Conservation (phyloP, 495 filamentous ascomycete species). For the Penicillium pancosmium region DNA sequence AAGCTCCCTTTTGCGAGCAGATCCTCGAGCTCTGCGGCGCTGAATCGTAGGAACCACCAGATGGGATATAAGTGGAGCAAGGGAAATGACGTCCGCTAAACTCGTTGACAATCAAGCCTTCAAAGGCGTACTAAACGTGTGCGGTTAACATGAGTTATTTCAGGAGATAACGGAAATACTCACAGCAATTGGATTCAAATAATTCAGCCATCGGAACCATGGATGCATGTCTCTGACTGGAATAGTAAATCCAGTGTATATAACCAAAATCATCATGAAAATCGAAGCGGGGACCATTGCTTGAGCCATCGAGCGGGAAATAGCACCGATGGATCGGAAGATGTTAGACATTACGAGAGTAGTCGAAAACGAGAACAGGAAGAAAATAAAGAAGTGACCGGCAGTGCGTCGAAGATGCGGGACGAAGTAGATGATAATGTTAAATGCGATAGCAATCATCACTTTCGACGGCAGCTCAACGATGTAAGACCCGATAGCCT, state of each 20-base stretch:
- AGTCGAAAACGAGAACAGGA: slow-evolving; percentile 65
- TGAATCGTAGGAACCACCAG: slow-evolving; percentile 52
- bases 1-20: slow-evolving; percentile 66
- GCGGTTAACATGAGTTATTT: background rate
- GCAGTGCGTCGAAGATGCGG: slow-evolving; percentile 77
- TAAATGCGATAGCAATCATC: slow-evolving; percentile 61
- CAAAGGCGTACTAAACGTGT: slow-evolving; percentile 69
- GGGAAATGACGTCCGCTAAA: slow-evolving; percentile 67
- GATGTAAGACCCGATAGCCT: slow-evolving; percentile 82
- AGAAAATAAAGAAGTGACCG: slow-evolving; percentile 71
- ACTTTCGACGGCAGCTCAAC: slow-evolving; percentile 73
- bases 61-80: slow-evolving; percentile 66
- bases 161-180: slow-evolving; percentile 3
- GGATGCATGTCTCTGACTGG: slow-evolving; percentile 70
- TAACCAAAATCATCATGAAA: slow-evolving; percentile 78
- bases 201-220: slow-evolving; percentile 90
- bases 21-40: slow-evolving; percentile 41
- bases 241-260: slow-evolving; percentile 91
- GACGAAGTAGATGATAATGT: slow-evolving; percentile 81
- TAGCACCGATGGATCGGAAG: slow-evolving; percentile 82
- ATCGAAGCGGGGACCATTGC: slow-evolving; percentile 83
- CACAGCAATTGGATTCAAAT: slow-evolving; percentile 74
- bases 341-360: slow-evolving; percentile 70
- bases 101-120: slow-evolving; percentile 89
- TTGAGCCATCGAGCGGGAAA: slow-evolving; percentile 76